Evolutionary conservation across 1,139 yeast species (phyloP).

Genomic region (Arxiozyma slooffiae): DNA sequence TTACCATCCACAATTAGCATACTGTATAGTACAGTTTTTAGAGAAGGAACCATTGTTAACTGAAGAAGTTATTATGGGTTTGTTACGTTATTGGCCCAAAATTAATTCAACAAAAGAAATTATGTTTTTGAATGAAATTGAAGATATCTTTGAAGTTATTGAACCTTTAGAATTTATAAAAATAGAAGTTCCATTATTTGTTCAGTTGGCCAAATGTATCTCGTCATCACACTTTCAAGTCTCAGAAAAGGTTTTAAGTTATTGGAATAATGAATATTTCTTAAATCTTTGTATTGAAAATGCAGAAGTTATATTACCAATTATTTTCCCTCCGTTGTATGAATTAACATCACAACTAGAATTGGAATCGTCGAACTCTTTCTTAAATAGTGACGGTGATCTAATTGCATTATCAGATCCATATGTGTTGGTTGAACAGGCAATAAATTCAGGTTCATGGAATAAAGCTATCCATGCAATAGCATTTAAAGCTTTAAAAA

Average conservation of each 20-base stretch:
- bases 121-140: conserved; percentile 89
- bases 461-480: conserved; percentile 85
- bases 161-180: conserved; percentile 88
- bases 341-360: conserved; percentile 57
- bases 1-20: conserved; percentile 93
- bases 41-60: conserved; percentile 89
- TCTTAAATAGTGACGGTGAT: conserved; percentile 10
- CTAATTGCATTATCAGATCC: conserved; percentile 23
- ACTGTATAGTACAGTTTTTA: conserved; percentile 90
- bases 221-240: conserved; percentile 96
- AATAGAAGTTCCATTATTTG: conserved; percentile 87
- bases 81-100: conserved; percentile 94
- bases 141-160: conserved; percentile 92
- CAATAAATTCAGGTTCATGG: conserved; percentile 46
- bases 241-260: conserved; percentile 86
- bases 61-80: conserved; percentile 90
- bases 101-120: conserved; percentile 91
- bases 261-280: conserved; percentile 92
- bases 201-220: conserved; percentile 88
- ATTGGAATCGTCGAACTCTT: conserved; percentile 24
- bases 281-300: conserved; percentile 80
- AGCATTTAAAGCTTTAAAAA: conserved; percentile 83
- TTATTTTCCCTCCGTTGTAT: conserved; percentile 80
- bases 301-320: conserved; percentile 87
- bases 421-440: conserved; percentile 32